Conservation (phyloP, 2,329 filamentous ascomycete genomes). For the Penicillium rolfsii region DNA sequence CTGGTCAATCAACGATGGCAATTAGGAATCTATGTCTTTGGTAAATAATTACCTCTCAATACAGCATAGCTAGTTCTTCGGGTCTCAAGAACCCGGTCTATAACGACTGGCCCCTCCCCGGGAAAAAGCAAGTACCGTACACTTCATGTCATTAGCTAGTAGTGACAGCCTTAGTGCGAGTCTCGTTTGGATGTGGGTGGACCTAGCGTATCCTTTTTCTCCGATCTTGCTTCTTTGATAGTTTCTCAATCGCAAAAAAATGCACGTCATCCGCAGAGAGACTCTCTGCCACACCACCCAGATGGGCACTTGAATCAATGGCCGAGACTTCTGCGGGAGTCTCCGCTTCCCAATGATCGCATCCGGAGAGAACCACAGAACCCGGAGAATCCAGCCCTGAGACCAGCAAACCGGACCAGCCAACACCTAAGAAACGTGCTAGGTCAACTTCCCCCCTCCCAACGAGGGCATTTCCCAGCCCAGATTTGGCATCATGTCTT, state of each 20-base stretch:
- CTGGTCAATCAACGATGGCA: no score
- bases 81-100: neutral
- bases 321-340: conserved; percentile 1
- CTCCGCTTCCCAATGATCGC: conserved; percentile 1
- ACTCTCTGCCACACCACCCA: neutral
- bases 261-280: neutral
- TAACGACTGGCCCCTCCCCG: neutral
- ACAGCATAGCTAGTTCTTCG: neutral
- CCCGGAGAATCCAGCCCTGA: neutral
- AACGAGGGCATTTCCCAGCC: neutral
- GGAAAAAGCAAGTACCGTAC: neutral
- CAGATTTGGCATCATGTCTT: neutral
- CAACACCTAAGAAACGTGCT: neutral
- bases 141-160: neutral
- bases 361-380: neutral
- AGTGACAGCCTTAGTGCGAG: neutral
- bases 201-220: neutral
- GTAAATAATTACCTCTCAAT: neutral
- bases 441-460: neutral
- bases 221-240: neutral
- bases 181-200: neutral
- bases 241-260: neutral
- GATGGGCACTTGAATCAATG: neutral
- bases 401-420: neutral
- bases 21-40: neutral